Conservation (phyloP, 2,329 filamentous ascomycete genomes). For the Ophiobolus disseminans region DNA sequence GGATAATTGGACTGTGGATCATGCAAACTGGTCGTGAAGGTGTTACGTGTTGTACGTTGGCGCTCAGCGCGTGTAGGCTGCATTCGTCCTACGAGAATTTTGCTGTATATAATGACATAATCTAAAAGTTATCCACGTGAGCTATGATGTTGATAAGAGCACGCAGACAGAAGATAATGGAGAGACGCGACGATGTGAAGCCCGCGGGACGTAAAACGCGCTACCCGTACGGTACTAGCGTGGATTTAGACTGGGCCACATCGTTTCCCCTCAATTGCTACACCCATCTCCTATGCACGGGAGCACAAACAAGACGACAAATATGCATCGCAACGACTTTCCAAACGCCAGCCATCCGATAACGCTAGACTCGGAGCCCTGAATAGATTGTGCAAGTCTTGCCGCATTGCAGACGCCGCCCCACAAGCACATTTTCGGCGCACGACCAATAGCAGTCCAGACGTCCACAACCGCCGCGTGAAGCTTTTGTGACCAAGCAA, state of each 20-base stretch:
- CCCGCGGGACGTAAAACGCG: too few relatives aligned
- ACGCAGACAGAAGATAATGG: too few relatives aligned
- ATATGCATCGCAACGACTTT: neutral
- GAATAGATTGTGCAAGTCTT: constrained; percentile 9
- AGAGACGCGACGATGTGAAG: too few relatives aligned
- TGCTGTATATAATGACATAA: too few relatives aligned
- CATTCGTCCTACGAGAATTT: too few relatives aligned
- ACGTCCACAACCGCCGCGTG: constrained; percentile 13
- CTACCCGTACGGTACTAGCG: too few relatives aligned
- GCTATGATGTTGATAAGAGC: too few relatives aligned
- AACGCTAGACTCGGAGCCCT: neutral
- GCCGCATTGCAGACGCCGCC: constrained; percentile 15
- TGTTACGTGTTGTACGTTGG: neutral
- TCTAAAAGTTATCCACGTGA: too few relatives aligned
- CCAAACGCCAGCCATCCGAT: neutral
- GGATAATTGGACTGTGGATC: constrained; percentile 27
- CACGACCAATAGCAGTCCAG: constrained; percentile 19
- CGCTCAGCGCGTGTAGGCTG: too few relatives aligned
- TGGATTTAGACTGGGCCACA: too few relatives aligned
- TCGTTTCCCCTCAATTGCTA: too few relatives aligned
- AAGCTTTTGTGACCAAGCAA: constrained; percentile 19
- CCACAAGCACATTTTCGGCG: constrained; percentile 4
- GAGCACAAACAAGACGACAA: neutral
- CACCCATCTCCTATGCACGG: neutral
- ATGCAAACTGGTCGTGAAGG: constrained; percentile 15